Percentiles rank a stretch among this genome's conserved stretches.
phyloP scores from a whole-genome alignment of 2,329 filamentous ascomycete species.

The Tolypocladium guangdongense region DNA sequence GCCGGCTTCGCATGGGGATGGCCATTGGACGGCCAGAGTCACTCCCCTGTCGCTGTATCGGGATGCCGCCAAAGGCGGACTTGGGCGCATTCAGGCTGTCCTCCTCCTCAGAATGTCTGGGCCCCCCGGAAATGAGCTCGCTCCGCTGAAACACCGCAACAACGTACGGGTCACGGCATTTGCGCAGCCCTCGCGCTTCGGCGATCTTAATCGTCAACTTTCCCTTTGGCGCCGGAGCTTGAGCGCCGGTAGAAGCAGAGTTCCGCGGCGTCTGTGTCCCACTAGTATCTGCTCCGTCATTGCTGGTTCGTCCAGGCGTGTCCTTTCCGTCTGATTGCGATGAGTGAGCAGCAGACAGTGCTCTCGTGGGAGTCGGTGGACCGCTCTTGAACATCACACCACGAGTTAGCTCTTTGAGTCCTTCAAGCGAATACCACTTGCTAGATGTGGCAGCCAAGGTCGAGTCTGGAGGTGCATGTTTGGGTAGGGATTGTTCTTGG shows the following conservation, averaged over 20 bases:
- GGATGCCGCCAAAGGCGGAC: constrained; percentile 41
- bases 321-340: constrained; percentile 35
- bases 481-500: constrained; percentile 19
- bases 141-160: constrained; percentile 95
- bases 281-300: constrained; percentile 33
- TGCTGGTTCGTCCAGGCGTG: constrained; percentile 25
- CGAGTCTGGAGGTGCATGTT: constrained; percentile 36
- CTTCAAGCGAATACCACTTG: constrained; percentile 54
- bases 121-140: constrained; percentile 86
- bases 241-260: constrained; percentile 35
- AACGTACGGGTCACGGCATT: constrained; percentile 82
- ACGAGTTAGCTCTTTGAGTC: constrained; percentile 83
- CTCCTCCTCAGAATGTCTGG: constrained; percentile 53
- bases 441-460: constrained; percentile 26
- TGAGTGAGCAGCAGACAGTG: constrained; percentile 56
- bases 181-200: constrained; percentile 72
- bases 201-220: constrained; percentile 83
- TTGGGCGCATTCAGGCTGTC: constrained; percentile 37
- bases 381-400: constrained; percentile 70
- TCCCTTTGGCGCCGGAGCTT: constrained; percentile 65
- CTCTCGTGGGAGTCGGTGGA: constrained; percentile 79
- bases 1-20: constrained; percentile 92
- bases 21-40: constrained; percentile 80
- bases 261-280: constrained; percentile 42
- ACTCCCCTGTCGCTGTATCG: constrained; percentile 61